These are phyloP conservation scores for Lecanosticta acicola DNA, from an alignment of 2,329 filamentous ascomycete genomes.

Conservation along the genomic window DNA sequence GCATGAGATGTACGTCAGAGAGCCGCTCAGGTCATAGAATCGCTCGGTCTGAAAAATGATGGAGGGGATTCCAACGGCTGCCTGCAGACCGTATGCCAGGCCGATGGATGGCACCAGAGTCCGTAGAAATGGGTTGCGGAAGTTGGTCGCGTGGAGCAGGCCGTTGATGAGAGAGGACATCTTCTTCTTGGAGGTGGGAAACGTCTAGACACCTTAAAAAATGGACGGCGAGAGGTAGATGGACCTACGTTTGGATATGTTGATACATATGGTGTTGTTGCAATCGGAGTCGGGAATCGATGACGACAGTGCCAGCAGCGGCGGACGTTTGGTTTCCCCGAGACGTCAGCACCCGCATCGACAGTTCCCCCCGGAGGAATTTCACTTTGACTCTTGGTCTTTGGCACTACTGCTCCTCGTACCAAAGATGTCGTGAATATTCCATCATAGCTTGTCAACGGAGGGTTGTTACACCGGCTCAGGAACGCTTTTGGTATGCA, in stretches of 20 bases:
- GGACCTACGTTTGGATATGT: neutral
- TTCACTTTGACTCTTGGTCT: too few species aligned
- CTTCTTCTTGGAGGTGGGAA: neutral
- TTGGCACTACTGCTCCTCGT: too few species aligned
- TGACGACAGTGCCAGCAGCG: neutral
- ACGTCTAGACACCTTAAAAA: neutral
- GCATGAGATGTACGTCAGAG: conserved; percentile 60
- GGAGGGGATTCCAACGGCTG: conserved; percentile 57
- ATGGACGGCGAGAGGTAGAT: neutral
- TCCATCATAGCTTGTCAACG: too few species aligned
- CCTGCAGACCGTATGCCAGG: conserved; percentile 59
- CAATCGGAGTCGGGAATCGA: neutral
- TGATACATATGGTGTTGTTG: too few species aligned
- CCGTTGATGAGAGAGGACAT: conserved; percentile 38
- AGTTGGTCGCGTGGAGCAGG: conserved; percentile 57
- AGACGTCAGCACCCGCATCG: too few species aligned
- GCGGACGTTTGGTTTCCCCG: neutral
- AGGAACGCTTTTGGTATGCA: too few species aligned
- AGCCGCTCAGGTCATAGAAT: conserved; percentile 64
- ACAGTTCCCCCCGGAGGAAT: too few species aligned
- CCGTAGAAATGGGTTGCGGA: conserved; percentile 56
- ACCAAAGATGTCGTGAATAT: too few species aligned
- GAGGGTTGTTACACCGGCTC: too few species aligned
- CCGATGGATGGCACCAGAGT: conserved; percentile 58
- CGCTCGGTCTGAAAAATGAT: conserved; percentile 56